Evolutionary conservation across 2,329 filamentous ascomycete genomes (phyloP).

Genomic region (Pyrenophora seminiperda): DNA sequence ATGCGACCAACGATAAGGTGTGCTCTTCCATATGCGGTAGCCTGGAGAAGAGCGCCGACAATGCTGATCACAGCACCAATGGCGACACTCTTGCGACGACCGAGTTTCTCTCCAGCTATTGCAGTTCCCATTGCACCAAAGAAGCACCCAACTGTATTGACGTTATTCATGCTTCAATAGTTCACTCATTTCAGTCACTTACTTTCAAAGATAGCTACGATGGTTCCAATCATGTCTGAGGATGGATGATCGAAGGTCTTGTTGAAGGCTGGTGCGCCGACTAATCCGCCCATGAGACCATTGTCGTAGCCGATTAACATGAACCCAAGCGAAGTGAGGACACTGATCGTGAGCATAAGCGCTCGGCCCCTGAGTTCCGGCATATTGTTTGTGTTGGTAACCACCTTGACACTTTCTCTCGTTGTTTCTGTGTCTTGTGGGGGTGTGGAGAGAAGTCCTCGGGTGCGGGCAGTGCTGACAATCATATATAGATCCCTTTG

Average conservation of each 20-base stretch:
- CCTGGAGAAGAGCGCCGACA: slow-evolving; percentile 21
- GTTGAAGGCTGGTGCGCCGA: slow-evolving; percentile 68
- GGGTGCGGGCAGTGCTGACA: neutral
- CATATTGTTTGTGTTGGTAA: slow-evolving; percentile 10
- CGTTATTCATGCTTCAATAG: neutral
- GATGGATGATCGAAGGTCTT: slow-evolving; percentile 21
- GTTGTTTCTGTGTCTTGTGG: neutral
- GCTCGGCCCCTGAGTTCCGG: slow-evolving; percentile 22
- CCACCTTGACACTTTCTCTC: neutral
- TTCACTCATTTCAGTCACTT: neutral
- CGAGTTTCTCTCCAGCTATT: slow-evolving; percentile 60
- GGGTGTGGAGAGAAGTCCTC: neutral
- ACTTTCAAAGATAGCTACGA: slow-evolving; percentile 30
- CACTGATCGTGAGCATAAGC: slow-evolving; percentile 25
- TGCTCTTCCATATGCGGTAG: slow-evolving; percentile 16
- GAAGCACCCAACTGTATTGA: slow-evolving; percentile 48
- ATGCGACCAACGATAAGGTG: slow-evolving; percentile 26
- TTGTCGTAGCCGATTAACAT: slow-evolving; percentile 59
- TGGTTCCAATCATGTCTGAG: slow-evolving; percentile 24
- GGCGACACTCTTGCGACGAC: slow-evolving; percentile 45
- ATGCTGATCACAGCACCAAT: slow-evolving; percentile 23
- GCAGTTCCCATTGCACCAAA: slow-evolving; percentile 44
- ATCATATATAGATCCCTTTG: neutral
- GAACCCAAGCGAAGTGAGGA: slow-evolving; percentile 41
- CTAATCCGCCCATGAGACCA: slow-evolving; percentile 70